These are phyloP conservation scores for Cymbopogon citratus DNA, from an alignment of 176 grass and related monocot species.

Conservation along the genomic window DNA sequence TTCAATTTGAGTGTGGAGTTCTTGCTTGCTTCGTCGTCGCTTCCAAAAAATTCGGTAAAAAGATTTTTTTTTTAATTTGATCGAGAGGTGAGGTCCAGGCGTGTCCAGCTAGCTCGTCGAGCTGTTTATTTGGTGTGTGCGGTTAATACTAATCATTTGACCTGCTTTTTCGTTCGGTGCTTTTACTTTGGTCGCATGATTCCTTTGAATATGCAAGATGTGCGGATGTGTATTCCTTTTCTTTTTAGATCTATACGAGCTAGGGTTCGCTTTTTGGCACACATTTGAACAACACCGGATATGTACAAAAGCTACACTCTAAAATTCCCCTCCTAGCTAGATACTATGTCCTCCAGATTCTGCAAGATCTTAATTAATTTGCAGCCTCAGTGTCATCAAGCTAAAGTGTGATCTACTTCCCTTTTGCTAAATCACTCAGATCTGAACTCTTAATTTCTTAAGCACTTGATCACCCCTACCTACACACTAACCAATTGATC, in stretches of 20 bases:
- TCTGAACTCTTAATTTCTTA: slow-evolving; percentile 18
- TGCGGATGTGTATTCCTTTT: slow-evolving; percentile 9
- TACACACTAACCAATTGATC: not conserved
- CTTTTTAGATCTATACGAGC: slow-evolving; percentile 45
- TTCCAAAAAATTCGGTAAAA: not conserved
- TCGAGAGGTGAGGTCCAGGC: not conserved
- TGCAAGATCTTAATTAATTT: slow-evolving; percentile 32
- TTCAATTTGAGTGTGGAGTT: not conserved
- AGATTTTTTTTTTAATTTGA: not conserved
- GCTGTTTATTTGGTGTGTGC: not conserved
- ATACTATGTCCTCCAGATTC: slow-evolving; percentile 18
- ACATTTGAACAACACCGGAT: slow-evolving; percentile 14
- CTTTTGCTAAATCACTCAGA: slow-evolving; percentile 13
- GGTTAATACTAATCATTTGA: slow-evolving; percentile 32
- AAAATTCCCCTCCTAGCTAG: slow-evolving; percentile 17
- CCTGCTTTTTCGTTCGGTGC: slow-evolving; percentile 11
- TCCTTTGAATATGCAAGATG: slow-evolving; percentile 20
- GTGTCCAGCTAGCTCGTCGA: not conserved
- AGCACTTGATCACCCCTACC: not conserved
- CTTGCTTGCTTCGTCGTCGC: not conserved
- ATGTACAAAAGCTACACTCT: slow-evolving; percentile 22
- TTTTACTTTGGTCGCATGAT: slow-evolving; percentile 41
- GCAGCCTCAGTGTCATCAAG: not conserved
- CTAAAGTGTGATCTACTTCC: not conserved
- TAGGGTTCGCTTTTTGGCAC: slow-evolving; percentile 54